Evolutionary conservation across 306 rosid species (phyloP).

Genomic region (Rosa rugosa): DNA sequence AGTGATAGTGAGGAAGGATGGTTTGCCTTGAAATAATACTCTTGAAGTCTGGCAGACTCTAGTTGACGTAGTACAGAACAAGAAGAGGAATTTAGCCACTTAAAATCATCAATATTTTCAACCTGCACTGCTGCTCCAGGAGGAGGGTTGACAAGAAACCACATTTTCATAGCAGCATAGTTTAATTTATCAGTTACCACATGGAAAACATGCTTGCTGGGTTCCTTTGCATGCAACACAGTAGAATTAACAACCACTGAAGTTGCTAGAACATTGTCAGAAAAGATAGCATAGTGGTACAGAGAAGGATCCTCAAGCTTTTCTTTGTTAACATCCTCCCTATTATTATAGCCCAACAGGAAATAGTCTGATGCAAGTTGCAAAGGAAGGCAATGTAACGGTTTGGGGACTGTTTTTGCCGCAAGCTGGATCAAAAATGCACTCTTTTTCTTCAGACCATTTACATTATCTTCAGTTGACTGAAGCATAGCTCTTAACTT

Average conservation of each 20-base stretch:
- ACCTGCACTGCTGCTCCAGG: constrained; percentile 69
- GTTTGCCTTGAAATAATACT: constrained; percentile 90
- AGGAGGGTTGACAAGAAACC: constrained; percentile 90
- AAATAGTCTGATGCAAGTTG: constrained; percentile 83
- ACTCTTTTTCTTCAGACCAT: constrained; percentile 68
- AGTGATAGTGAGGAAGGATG: constrained; percentile 83
- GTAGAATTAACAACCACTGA: constrained; percentile 96
- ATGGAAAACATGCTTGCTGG: constrained; percentile 87
- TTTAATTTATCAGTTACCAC: constrained; percentile 88
- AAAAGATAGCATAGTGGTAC: constrained; percentile 91
- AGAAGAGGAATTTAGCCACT: constrained; percentile 95
- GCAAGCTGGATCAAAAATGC: constrained; percentile 92
- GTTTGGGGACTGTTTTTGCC: constrained; percentile 87
- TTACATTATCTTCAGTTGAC: constrained; percentile 76
- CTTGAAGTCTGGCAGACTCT: constrained; percentile 87
- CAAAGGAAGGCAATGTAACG: constrained; percentile 86
- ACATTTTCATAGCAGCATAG: constrained; percentile 91
- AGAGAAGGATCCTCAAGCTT: constrained; percentile 79
- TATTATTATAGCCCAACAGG: constrained; percentile 61
- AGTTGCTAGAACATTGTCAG: constrained; percentile 91
- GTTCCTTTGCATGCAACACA: constrained; percentile 79
- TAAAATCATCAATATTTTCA: constrained; percentile 86
- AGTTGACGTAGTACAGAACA: constrained; percentile 96
- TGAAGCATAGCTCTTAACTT: constrained; percentile 91
- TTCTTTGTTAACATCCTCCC: constrained; percentile 45